phyloP scores from a whole-genome alignment of 441 rosid species.

The Jatropha podagrica region DNA sequence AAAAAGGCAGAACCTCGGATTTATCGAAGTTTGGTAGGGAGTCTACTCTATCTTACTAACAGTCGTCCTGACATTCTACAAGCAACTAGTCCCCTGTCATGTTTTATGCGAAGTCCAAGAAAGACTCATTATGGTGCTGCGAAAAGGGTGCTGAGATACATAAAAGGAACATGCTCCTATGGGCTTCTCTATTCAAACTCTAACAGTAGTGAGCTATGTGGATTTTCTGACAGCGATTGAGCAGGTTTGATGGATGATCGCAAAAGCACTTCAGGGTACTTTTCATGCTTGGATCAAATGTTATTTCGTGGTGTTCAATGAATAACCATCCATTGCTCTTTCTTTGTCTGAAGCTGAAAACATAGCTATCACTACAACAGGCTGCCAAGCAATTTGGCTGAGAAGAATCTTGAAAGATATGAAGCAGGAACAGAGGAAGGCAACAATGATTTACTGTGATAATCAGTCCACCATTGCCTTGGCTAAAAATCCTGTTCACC shows the following conservation, averaged over 20 bases:
- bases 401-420: no score
- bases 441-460: no score
- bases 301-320: not conserved
- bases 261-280: not conserved
- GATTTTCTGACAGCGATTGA: not conserved
- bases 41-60: not conserved
- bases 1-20: not conserved
- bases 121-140: not conserved
- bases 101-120: not conserved
- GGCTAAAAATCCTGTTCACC: no score
- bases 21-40: not conserved
- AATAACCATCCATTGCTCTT: not conserved
- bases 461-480: no score
- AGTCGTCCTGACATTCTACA: not conserved
- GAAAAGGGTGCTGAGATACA: not conserved
- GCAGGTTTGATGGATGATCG: not conserved
- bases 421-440: no score
- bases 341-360: not conserved
- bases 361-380: no score
- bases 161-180: not conserved
- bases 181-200: not conserved
- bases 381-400: no score
- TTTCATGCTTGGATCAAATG: not conserved
- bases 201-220: not conserved
- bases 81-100: not conserved